Conservation (phyloP, 345 rosid species). For the Conringia planisiliqua region DNA sequence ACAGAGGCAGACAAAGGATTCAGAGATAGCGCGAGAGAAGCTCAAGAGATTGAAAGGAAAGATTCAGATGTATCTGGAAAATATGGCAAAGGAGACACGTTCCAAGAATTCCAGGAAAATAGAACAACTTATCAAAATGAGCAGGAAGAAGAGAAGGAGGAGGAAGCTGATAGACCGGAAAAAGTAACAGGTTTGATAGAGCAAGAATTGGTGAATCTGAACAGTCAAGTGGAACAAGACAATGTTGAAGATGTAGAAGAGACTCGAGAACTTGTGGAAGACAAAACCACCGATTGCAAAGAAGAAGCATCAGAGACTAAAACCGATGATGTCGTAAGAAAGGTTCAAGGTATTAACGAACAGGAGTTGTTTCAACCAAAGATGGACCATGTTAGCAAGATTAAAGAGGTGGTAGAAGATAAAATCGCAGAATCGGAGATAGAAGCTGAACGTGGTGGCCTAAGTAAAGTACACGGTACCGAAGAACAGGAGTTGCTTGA, state of each 20-base stretch:
- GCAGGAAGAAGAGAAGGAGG: background rate
- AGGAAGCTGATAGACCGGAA: background rate
- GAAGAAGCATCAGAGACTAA: constrained; percentile 1
- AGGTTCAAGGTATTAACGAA: constrained; percentile 4
- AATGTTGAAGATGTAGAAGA: background rate
- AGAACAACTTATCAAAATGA: background rate
- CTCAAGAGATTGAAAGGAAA: background rate
- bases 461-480: background rate
- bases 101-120: background rate
- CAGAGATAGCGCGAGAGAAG: background rate
- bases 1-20: background rate
- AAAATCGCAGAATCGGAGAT: background rate
- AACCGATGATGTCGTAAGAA: background rate
- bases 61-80: background rate
- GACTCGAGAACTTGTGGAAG: constrained; percentile 8
- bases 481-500: constrained; percentile 5
- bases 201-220: background rate
- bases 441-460: background rate
- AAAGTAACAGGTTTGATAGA: background rate
- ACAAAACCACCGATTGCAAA: background rate
- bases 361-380: background rate
- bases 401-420: background rate
- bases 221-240: background rate
- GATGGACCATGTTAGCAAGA: background rate
- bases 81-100: background rate